Conservation (phyloP, 2,329 filamentous ascomycete genomes). For the Leptographium wingfieldii region DNA sequence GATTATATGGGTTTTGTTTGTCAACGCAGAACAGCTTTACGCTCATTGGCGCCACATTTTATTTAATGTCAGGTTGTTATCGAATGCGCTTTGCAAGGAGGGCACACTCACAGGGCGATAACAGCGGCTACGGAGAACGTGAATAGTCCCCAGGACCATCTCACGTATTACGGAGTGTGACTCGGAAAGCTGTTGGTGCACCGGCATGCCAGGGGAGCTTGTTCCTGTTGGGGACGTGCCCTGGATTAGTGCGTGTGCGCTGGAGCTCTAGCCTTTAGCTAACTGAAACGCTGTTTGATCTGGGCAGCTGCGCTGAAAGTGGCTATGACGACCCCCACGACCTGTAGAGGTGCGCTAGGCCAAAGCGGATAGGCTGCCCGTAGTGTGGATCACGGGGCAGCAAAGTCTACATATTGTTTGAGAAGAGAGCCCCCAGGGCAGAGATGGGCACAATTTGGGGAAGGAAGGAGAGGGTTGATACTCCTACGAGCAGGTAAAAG, state of each 20-base stretch:
- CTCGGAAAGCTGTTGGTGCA: not conserved
- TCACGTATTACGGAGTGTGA: not conserved
- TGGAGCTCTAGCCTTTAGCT: not conserved
- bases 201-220: not conserved
- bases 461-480: not conserved
- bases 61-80: not conserved
- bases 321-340: not conserved
- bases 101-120: not conserved
- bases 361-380: not conserved
- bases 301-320: not conserved
- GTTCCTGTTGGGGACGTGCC: not conserved
- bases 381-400: not conserved
- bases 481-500: not conserved
- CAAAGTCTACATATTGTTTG: not conserved
- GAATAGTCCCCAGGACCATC: not conserved
- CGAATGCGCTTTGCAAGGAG: not conserved
- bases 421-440: not conserved
- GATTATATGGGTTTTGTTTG: not conserved
- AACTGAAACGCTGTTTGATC: not conserved
- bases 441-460: too few relatives aligned
- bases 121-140: not conserved
- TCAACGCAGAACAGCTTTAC: not conserved
- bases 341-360: not conserved
- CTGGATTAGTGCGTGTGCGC: not conserved
- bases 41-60: not conserved